Percentiles rank a stretch among this genome's conserved stretches.
These are phyloP conservation scores for Acanthamoeba divionensis DNA, from an alignment of 208 protist genomes.

Conservation along the genomic window DNA sequence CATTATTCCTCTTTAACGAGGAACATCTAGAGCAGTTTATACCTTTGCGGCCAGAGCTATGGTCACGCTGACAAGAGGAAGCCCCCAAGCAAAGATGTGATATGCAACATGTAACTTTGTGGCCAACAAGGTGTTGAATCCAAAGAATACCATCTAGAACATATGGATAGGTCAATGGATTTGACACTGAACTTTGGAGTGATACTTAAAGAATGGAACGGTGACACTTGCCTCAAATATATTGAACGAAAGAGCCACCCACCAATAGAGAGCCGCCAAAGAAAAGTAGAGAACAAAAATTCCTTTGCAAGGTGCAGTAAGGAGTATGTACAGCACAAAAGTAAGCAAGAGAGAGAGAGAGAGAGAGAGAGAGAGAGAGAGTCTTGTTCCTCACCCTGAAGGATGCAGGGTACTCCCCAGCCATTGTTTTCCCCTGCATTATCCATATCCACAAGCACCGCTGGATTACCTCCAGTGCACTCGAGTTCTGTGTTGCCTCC, in stretches of 20 bases:
- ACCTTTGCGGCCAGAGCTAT: neutral
- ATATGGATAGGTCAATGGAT: too few relatives aligned
- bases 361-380: neutral
- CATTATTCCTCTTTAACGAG: too few relatives aligned
- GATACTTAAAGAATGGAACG: too few relatives aligned
- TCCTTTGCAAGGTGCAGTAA: neutral
- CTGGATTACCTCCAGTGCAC: neutral
- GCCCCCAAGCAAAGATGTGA: neutral
- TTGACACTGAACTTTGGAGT: too few relatives aligned
- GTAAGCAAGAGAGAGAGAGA: neutral
- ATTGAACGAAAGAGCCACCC: neutral
- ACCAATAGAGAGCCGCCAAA: neutral
- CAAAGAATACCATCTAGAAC: neutral
- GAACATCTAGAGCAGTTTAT: too few relatives aligned
- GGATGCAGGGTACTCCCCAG: neutral
- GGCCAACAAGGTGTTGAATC: neutral
- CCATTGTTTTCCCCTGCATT: neutral
- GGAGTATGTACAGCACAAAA: neutral
- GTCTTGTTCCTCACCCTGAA: neutral
- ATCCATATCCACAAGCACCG: neutral
- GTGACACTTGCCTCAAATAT: neutral
- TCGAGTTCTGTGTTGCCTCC: neutral
- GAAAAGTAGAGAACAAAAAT: neutral
- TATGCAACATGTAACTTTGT: neutral
- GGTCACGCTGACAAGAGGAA: neutral